Conservation (phyloP, 495 filamentous ascomycete genomes). For the Neurospora sp. region DNA sequence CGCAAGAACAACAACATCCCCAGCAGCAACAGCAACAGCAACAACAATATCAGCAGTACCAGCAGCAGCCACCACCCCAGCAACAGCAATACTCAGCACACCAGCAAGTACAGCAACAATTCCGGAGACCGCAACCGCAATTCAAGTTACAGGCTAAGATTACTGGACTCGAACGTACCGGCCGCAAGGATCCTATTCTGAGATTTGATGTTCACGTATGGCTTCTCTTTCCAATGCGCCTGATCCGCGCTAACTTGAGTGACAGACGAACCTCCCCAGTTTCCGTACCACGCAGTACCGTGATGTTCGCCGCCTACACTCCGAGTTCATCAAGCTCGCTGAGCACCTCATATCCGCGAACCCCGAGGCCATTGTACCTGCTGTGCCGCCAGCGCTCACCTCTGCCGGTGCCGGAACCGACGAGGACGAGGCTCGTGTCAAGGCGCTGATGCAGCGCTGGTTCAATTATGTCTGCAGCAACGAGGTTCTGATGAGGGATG, state of each 20-base stretch:
- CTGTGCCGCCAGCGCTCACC: conserved; percentile 81
- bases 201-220: conserved; percentile 95
- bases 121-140: conserved; percentile 45
- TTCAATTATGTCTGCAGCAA: conserved; percentile 85
- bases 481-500: conserved; percentile 86
- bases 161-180: conserved; percentile 81
- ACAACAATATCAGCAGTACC: conserved; percentile 18
- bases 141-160: conserved; percentile 91
- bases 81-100: conserved; percentile 6
- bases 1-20: conserved; percentile 15
- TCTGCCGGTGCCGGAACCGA: conserved; percentile 93
- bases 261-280: conserved; percentile 89
- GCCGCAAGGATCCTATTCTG: conserved; percentile 89
- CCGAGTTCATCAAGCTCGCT: conserved; percentile 89
- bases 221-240: background rate
- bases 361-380: conserved; percentile 95
- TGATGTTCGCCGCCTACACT: conserved; percentile 88
- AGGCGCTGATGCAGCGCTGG: conserved; percentile 86
- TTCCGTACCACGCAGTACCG: conserved; percentile 97
- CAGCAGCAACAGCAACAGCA: conserved; percentile 12
- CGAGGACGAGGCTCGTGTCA: conserved; percentile 86
- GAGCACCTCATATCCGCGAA: conserved; percentile 93
- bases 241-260: conserved; percentile 5
- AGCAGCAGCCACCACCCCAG: conserved; percentile 20
- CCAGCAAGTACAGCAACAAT: conserved; percentile 37